Conservation (phyloP, 2,329 filamentous ascomycete species). For the Cladophialophora carrionii region DNA sequence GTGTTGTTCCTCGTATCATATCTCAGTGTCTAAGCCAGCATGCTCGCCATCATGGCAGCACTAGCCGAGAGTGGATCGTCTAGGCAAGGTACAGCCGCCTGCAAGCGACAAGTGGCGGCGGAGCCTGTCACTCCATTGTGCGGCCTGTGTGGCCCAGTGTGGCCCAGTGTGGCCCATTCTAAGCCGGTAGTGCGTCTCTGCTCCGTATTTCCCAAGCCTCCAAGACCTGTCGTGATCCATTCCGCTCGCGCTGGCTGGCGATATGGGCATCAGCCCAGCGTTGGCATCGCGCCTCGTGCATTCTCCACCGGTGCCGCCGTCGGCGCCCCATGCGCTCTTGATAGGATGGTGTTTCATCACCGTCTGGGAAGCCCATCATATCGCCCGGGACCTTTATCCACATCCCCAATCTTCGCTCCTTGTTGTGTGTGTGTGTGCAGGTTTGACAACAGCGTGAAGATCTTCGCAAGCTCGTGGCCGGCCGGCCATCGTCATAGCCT, state of each 20-base stretch:
- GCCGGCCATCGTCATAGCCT: too few relatives aligned
- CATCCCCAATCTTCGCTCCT: background rate
- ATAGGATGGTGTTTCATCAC: slow-evolving; percentile 18
- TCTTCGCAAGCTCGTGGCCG: too few relatives aligned
- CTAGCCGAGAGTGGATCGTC: background rate
- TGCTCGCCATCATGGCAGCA: background rate
- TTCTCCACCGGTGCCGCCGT: background rate
- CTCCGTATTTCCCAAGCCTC: background rate
- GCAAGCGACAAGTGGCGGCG: background rate
- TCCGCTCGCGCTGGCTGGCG: too few relatives aligned
- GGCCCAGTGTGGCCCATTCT: too few relatives aligned
- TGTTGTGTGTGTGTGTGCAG: background rate
- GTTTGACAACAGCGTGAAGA: too few relatives aligned
- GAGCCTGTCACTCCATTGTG: too few relatives aligned
- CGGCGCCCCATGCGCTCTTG: slow-evolving; percentile 7
- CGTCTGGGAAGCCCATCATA: slow-evolving; percentile 2
- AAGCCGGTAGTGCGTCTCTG: background rate
- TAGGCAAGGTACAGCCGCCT: slow-evolving; percentile 4
- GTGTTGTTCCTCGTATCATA: background rate
- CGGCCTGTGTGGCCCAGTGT: too few relatives aligned
- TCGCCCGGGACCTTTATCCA: slow-evolving; percentile 6
- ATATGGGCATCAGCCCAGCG: slow-evolving; percentile 10
- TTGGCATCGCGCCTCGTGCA: slow-evolving; percentile 5
- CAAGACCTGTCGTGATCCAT: slow-evolving; percentile 2
- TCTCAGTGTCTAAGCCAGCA: background rate